phyloP scores from a whole-genome alignment of 495 filamentous ascomycete genomes.

The Neurospora terricola region DNA sequence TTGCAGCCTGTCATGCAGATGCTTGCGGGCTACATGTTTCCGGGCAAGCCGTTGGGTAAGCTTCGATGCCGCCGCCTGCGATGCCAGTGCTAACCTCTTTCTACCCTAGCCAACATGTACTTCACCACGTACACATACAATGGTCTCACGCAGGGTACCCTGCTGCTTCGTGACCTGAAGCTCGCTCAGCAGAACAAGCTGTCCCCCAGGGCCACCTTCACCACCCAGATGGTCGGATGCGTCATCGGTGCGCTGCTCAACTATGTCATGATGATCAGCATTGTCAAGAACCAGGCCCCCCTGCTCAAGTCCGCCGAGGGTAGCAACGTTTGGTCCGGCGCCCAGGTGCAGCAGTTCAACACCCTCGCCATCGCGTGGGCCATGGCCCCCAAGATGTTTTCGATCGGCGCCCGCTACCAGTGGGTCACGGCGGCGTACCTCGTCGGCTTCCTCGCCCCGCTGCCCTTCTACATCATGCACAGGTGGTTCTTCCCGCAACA shows the following conservation, averaged over 20 bases:
- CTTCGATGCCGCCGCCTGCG: neutral
- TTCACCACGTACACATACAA: constrained; percentile 20
- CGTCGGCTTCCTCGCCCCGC: constrained; percentile 26
- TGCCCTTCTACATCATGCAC: constrained; percentile 5
- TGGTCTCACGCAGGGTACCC: constrained; percentile 15
- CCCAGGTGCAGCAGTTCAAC: constrained; percentile 28
- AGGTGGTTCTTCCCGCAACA: neutral
- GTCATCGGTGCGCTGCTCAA: constrained; percentile 32
- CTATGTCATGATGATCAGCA: constrained; percentile 31
- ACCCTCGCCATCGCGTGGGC: constrained; percentile 33
- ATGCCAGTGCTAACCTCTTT: neutral
- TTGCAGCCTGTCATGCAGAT: constrained; percentile 12
- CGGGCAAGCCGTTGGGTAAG: constrained; percentile 21
- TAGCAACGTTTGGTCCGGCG: constrained; percentile 30
- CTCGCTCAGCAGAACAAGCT: constrained; percentile 30
- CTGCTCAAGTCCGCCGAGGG: constrained; percentile 21
- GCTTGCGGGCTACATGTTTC: constrained; percentile 25
- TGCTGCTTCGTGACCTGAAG: constrained; percentile 24
- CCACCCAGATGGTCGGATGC: constrained; percentile 32
- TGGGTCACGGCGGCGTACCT: constrained; percentile 31
- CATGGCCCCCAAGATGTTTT: constrained; percentile 38
- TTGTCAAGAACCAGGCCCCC: constrained; percentile 22
- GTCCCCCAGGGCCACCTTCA: constrained; percentile 31
- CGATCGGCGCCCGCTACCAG: constrained; percentile 22
- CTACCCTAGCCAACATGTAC: constrained; percentile 21